Evolutionary conservation across 805 yeast genomes (phyloP).

Genomic region (Pichia paraexigua): DNA sequence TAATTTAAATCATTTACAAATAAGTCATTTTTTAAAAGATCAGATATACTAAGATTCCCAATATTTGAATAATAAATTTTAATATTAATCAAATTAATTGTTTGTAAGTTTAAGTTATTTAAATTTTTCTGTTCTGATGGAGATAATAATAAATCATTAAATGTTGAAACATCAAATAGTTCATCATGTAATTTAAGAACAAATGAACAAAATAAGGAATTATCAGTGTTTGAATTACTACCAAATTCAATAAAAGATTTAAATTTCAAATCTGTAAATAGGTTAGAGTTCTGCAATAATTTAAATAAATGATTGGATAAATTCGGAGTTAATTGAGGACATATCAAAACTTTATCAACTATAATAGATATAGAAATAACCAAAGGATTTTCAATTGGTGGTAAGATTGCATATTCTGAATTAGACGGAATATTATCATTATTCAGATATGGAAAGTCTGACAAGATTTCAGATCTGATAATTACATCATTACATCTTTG

Average conservation of each 20-base stretch:
- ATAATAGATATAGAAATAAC: not conserved
- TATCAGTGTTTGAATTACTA: no score
- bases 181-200: constrained; percentile 4
- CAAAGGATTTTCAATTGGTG: not conserved
- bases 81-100: constrained; percentile 1
- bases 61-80: constrained; percentile 1
- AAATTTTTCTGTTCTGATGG: constrained; percentile 7
- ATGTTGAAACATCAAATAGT: not conserved
- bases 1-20: constrained; percentile 22
- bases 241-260: not conserved
- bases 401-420: not conserved
- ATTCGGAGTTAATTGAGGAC: not conserved
- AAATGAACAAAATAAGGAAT: not conserved
- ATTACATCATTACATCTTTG: not conserved
- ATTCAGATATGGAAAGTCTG: not conserved
- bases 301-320: not conserved
- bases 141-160: constrained; percentile 9
- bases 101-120: constrained; percentile 5
- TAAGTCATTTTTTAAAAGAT: not conserved
- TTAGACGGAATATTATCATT: not conserved
- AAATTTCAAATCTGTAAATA: constrained; percentile 1
- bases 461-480: not conserved
- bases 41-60: not conserved
- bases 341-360: not conserved
- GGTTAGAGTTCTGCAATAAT: not conserved